Conservation (phyloP, 1,284 basidiomycete genomes). For the Trametes polyzona region DNA sequence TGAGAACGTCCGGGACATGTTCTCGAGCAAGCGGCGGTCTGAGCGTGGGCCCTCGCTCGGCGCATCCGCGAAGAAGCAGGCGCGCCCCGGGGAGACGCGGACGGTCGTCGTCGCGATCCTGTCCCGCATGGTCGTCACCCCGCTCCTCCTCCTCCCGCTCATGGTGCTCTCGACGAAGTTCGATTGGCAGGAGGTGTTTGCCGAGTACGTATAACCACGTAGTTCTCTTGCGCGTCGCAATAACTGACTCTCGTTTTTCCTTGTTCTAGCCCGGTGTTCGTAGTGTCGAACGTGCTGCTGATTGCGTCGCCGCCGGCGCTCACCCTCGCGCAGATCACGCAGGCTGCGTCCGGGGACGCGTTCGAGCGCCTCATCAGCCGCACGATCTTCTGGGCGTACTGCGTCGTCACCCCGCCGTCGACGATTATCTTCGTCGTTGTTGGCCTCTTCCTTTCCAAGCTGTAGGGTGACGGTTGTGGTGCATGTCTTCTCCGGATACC, state of each 20-base stretch:
- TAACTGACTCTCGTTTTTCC: constrained; percentile 1
- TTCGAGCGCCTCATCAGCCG: constrained; percentile 89
- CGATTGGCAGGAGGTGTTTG: constrained; percentile 68
- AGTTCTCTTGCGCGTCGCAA: background rate
- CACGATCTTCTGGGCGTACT: constrained; percentile 85
- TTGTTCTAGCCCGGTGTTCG: constrained; percentile 78
- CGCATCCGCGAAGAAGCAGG: constrained; percentile 17
- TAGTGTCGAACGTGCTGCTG: constrained; percentile 78
- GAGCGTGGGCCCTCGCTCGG: constrained; percentile 19
- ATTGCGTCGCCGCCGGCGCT: constrained; percentile 82
- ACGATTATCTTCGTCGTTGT: constrained; percentile 78
- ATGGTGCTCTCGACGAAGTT: constrained; percentile 66
- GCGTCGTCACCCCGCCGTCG: constrained; percentile 80
- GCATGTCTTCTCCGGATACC: too few relatives aligned
- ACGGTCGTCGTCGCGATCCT: constrained; percentile 82
- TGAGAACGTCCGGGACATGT: constrained; percentile 46
- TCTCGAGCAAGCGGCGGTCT: constrained; percentile 34
- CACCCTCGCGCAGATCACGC: constrained; percentile 87
- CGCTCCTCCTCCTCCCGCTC: constrained; percentile 75
- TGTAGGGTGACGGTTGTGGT: too few relatives aligned
- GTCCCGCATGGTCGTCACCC: constrained; percentile 87
- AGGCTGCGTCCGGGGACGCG: constrained; percentile 84
- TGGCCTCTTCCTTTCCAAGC: constrained; percentile 63
- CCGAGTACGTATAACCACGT: constrained; percentile 58
- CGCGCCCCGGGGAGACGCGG: constrained; percentile 70